A percentile compares a stretch with the other conserved stretches of the same genome.
Evolutionary conservation across 371 early-diverging fungal genomes (phyloP).

Genomic region (Saksenaea vasiformis): DNA sequence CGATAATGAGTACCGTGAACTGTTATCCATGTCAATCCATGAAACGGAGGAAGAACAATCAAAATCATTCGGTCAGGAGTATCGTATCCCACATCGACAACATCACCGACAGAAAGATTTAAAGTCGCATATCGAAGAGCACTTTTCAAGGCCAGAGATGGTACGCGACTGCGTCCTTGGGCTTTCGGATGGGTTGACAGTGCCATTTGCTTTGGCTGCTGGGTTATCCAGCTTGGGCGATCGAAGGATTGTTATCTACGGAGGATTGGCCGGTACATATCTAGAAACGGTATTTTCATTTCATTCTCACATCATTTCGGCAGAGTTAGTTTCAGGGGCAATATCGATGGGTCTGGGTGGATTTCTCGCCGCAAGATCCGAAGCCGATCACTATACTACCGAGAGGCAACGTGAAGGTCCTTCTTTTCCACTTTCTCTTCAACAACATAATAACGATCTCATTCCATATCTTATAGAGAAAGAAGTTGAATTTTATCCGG

Average conservation of each 20-base stretch:
- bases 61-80: not conserved
- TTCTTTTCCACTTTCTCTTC: not conserved
- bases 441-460: not conserved
- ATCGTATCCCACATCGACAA: slow-evolving; percentile 40
- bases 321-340: slow-evolving; percentile 71
- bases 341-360: slow-evolving; percentile 47
- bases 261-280: slow-evolving; percentile 63
- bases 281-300: not conserved
- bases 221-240: slow-evolving; percentile 65
- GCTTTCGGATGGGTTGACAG: slow-evolving; percentile 74
- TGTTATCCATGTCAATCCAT: not conserved
- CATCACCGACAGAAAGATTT: slow-evolving; percentile 18
- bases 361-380: slow-evolving; percentile 50
- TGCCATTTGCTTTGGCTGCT: slow-evolving; percentile 78
- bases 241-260: slow-evolving; percentile 64
- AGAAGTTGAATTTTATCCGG: slow-evolving; percentile 61
- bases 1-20: not conserved
- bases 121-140: slow-evolving; percentile 59
- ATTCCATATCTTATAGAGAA: slow-evolving; percentile 34
- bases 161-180: slow-evolving; percentile 69
- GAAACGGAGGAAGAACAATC: not conserved
- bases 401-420: slow-evolving; percentile 59
- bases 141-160: slow-evolving; percentile 67
- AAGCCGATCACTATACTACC: slow-evolving; percentile 65
- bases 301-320: not conserved